Base-by-base conservation (phyloP, 176 grass and related monocot genomes). In the Carex cristatella region DNA sequence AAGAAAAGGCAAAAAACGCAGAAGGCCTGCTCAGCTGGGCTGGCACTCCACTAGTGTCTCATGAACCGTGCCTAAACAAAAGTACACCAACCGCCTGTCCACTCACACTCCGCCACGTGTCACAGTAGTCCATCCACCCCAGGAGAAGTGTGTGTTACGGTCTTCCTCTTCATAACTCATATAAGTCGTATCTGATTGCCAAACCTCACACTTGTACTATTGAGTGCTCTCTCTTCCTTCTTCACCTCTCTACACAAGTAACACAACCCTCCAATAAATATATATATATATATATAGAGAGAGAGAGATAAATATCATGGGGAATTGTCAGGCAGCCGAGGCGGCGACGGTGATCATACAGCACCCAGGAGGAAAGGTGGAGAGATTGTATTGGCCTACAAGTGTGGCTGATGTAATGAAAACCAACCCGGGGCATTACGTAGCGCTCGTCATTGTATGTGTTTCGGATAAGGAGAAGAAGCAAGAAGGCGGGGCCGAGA, bases 301-400 rank as follows among this genome's bases (percentile, higher is more conserved):
- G 42, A 19, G 48, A 44, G 27, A 40, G 13, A n/a, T 65, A 5
- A 9, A 32, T 51, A 46, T n/a, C 74, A 98, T 98, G 95, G 95
- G 95, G 70, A 98, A 98, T 87, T 98, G 95, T 86, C 95, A 98
- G 91, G 95, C 92, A 83, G 89, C 93, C 10, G 95, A 98, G 88
- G 95, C 85, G 61, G 91, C 91, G 6, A 90, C 90, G 76, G 91
- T 93, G 83, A 81, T 95, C 81, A 81, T 98, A 71, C 93, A 98
- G 84, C 95, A 95, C 78, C 95, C 95, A n/a, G 93, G 93, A 73
- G 95, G 93, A 23, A 95, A 89, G 86, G 89, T 98, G 65, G 91
- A 95, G 83, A 87, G 93, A 10, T 87, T 94, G 8, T 98, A 95
- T 85, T 90, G 95, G 95, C 77, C 93, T 62, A 93, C 93, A 4